Percentiles rank a stretch among this genome's conserved stretches.
These are phyloP conservation scores for Xylaria multiplex DNA, from an alignment of 2,329 filamentous ascomycete species.

Conservation along the genomic window DNA sequence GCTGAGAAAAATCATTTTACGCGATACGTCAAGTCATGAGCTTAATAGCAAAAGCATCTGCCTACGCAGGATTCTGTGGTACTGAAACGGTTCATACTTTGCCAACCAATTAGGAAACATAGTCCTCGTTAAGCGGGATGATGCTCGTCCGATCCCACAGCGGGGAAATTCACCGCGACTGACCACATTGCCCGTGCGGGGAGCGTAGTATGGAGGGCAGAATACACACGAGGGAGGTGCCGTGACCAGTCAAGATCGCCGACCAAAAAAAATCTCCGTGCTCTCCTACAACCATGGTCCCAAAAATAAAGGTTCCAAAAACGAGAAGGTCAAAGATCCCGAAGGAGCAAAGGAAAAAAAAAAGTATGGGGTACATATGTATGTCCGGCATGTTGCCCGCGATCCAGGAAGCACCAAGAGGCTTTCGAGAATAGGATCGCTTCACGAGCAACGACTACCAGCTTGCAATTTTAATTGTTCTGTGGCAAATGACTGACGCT, in stretches of 20 bases:
- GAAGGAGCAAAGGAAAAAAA: slow-evolving; percentile 28
- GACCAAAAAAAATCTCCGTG: not conserved
- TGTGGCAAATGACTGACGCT: slow-evolving; percentile 83
- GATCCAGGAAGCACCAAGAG: slow-evolving; percentile 46
- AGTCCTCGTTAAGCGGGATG: not conserved
- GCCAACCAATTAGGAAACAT: not conserved
- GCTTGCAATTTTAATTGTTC: slow-evolving; percentile 73
- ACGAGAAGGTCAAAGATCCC: not conserved
- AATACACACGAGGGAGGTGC: not conserved
- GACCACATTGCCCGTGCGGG: slow-evolving; percentile 11
- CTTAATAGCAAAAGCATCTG: not conserved
- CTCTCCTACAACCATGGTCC: not conserved
- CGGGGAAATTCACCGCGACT: not conserved
- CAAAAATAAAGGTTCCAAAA: not conserved
- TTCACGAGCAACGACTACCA: slow-evolving; percentile 42
- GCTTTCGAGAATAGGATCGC: slow-evolving; percentile 43
- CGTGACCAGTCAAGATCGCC: not conserved
- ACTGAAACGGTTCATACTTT: not conserved
- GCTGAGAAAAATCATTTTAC: slow-evolving; percentile 13
- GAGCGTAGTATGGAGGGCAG: slow-evolving; percentile 2
- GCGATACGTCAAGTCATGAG: not conserved
- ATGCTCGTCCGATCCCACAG: not conserved
- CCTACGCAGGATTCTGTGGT: not conserved
- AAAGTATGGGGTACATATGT: slow-evolving; percentile 27
- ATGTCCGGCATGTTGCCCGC: slow-evolving; percentile 66